Evolutionary conservation across 2,329 filamentous ascomycete genomes (phyloP), one percentile per base, ranked within the genome.

Genomic region (Diplodia intermedia): DNA sequence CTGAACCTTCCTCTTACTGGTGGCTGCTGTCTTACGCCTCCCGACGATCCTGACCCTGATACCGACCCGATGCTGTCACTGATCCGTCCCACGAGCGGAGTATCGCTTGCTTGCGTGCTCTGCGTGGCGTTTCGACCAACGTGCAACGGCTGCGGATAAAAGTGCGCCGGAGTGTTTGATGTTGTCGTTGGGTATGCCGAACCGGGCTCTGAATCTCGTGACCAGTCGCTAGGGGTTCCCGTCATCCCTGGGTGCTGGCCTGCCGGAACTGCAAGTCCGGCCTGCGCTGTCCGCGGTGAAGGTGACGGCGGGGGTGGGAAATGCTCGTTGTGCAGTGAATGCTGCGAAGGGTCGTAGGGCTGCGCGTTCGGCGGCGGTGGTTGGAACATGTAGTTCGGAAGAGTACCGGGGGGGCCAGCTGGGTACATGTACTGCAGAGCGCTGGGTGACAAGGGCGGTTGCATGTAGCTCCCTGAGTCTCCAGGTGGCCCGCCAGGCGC

Each of bases 91-190:
- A 68, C 66, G 8, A 68, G 66, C 57, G 66, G 66, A 40, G 54
- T 65, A 12, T 63, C 60, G 47, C 60, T 63, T 38, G 60, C 40
- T 18, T 63, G 40, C 15, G 60, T 63, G 47, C 47, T 63, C 14
- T 63, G 60, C 15, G 60, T 63, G 1, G 26, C 60, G 23, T 57
- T 56, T n/a, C 54, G 36, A 7, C 49, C 53, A 23, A 70, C 63
- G 38, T 70, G 69, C 18, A 73, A 69, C 23, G 75, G 73, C 65
- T 76, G 75, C 4, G 73, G 74, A 67, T 79, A 79, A 57, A 78
- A 79, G 14, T 78, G 76, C 18, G 76, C 76, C 3, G 77, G 77
- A 15, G 77, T 78, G 15, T 71, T 71, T 11, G 56, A 54, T 7
- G 69, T 74, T 57, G 72, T 73, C 55, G 72, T 73, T 23, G 52